Evolutionary conservation across 2,329 filamentous ascomycete species (phyloP), one percentile per base, ranked within the genome.

Genomic region (Colletotrichum tropicale): DNA sequence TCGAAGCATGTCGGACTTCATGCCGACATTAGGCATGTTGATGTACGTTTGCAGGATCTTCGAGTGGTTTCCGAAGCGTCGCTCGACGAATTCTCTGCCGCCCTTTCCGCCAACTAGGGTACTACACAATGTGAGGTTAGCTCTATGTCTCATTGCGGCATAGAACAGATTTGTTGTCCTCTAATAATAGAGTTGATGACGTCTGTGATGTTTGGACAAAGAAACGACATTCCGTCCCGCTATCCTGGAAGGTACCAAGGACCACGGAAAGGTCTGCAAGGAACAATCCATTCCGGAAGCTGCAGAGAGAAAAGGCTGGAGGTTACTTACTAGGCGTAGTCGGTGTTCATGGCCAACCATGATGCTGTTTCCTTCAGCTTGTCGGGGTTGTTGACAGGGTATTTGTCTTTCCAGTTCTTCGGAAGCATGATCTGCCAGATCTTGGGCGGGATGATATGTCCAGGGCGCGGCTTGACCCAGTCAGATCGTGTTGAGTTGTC

Each of bases 1-100:
- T 78, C 92, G 89, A 82, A 94, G 91, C 78, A 94, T 90, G 82
- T 93, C 91, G 70, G 91, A 91, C 81, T 93, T 93, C 75, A 93
- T 79, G 24, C 81, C 83, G 7, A 80, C 80, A 58, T 81, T 82
- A 6, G 74, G 75, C 32, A 82, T 70, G 12, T 74, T 66, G 8
- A 73, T 43, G 76, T 81, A 84, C 0, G 78, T 74, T 4, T 78
- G 56, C 16, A 77, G 24, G 6, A 83, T 36, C n/a, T 58, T 75
- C 3, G 74, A 38, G 24, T 80, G 65, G 66, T 77, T 28, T 71
- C 65, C 28, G 83, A 65, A 74, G 60, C 66, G 66, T 6, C 38
- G 66, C 18, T 70, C 1, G 9, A 74, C 77, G 38, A 84, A 83
- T 24, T 79, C 75, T 28, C 81, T 76, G 36, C 78, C 81, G 15